Evolutionary conservation across 805 yeast species (phyloP).

Genomic region (Ogataea degrootiae): DNA sequence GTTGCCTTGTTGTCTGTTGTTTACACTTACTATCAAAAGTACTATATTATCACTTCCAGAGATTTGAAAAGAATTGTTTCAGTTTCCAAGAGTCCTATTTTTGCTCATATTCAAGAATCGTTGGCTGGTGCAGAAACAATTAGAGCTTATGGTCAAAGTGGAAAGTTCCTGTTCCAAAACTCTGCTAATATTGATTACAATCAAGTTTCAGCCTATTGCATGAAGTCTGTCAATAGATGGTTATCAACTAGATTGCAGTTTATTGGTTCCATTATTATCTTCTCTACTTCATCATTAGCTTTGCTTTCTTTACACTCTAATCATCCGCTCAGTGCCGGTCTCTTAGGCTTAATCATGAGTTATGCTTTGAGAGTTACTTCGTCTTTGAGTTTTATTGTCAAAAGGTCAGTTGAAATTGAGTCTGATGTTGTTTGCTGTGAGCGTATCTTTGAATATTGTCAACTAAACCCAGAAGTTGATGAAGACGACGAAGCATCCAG

Average conservation of each 20-base stretch:
- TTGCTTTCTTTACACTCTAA: slow-evolving; percentile 34
- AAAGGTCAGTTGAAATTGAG: slow-evolving; percentile 60
- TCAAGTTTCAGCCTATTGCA: slow-evolving; percentile 42
- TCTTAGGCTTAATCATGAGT: slow-evolving; percentile 62
- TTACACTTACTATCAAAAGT: slow-evolving; percentile 66
- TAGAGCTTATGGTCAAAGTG: slow-evolving; percentile 66
- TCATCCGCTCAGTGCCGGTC: slow-evolving; percentile 48
- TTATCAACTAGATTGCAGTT: slow-evolving; percentile 55
- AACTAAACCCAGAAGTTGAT: slow-evolving; percentile 73
- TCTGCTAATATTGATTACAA: slow-evolving; percentile 44
- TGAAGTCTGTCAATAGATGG: slow-evolving; percentile 62
- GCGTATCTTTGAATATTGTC: slow-evolving; percentile 83
- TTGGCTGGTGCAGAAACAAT: slow-evolving; percentile 74
- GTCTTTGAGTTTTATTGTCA: slow-evolving; percentile 50
- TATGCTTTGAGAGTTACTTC: slow-evolving; percentile 56
- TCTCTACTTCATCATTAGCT: slow-evolving; percentile 46
- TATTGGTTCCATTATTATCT: slow-evolving; percentile 52
- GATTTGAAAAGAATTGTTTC: slow-evolving; percentile 74
- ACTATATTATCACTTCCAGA: slow-evolving; percentile 65
- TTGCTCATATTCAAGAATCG: slow-evolving; percentile 79
- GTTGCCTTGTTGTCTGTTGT: slow-evolving; percentile 45
- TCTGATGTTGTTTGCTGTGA: slow-evolving; percentile 77
- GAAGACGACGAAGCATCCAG: slow-evolving; percentile 34
- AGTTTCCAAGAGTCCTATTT: slow-evolving; percentile 69
- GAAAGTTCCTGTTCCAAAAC: slow-evolving; percentile 57